Evolutionary conservation across 139 green algal genomes (phyloP).

Genomic region (Chlamydomonas sp.): DNA sequence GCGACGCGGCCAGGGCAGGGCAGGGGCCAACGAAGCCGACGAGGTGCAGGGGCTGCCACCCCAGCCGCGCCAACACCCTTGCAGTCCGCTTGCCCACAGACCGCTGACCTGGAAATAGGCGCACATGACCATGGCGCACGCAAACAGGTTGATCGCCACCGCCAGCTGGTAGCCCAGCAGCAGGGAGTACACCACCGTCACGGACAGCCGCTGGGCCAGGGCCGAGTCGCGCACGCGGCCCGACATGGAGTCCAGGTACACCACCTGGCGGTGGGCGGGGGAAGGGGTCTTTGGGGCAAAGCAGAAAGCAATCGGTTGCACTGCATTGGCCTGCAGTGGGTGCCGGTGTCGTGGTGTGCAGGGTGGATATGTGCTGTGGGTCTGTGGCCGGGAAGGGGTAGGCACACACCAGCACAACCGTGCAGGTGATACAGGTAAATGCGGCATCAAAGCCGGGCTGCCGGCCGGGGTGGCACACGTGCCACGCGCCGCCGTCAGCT

Average conservation of each 20-base stretch:
- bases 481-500: too few relatives aligned
- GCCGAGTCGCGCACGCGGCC: constrained; percentile 31
- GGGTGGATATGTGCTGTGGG: too few relatives aligned
- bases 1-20: too few relatives aligned
- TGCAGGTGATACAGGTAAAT: too few relatives aligned
- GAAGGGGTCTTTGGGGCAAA: neutral
- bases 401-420: too few relatives aligned
- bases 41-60: neutral
- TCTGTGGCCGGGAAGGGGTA: too few relatives aligned
- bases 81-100: too few relatives aligned
- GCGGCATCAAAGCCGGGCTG: too few relatives aligned
- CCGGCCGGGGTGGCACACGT: too few relatives aligned
- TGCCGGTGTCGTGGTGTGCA: too few relatives aligned
- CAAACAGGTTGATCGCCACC: constrained; percentile 33
- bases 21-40: neutral
- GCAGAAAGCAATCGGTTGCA: too few relatives aligned
- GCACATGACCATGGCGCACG: constrained; percentile 39
- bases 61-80: neutral
- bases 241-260: constrained; percentile 37
- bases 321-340: too few relatives aligned
- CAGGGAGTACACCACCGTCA: constrained; percentile 22
- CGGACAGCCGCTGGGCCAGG: neutral
- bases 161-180: constrained; percentile 43
- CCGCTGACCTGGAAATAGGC: constrained; percentile 27
- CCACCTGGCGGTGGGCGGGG: constrained; percentile 14